Conservation (phyloP, 1,284 basidiomycete genomes). For the Melampsora occidentalis region DNA sequence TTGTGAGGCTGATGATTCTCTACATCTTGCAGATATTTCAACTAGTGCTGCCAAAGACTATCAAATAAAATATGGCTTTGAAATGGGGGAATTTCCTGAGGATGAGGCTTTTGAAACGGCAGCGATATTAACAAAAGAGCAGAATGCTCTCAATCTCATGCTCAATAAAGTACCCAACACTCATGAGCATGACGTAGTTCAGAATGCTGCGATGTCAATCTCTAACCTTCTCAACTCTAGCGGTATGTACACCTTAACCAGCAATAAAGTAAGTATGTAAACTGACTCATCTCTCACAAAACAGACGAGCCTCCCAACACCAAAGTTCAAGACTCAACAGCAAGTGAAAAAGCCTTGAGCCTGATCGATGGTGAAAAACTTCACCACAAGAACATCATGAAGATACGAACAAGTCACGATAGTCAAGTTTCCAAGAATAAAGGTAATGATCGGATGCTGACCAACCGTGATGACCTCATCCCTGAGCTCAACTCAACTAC, state of each 20-base stretch:
- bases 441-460: not conserved
- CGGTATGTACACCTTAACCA: not conserved
- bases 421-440: conserved; percentile 5
- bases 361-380: not conserved
- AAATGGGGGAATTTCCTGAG: conserved; percentile 4
- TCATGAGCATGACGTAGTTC: not conserved
- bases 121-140: not conserved
- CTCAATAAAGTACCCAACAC: not conserved
- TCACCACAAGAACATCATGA: conserved; percentile 11
- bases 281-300: not conserved
- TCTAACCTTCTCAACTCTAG: conserved; percentile 18
- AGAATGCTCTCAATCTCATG: not conserved
- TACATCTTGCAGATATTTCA: not conserved
- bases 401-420: conserved; percentile 11
- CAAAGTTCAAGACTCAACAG: not conserved
- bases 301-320: not conserved
- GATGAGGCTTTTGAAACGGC: not conserved
- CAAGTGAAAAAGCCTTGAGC: not conserved
- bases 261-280: not conserved
- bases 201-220: conserved; percentile 16
- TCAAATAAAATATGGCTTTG: conserved; percentile 3
- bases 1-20: not conserved
- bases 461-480: not conserved
- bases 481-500: not conserved
- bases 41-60: not conserved